Percentiles rank a stretch among this genome's conserved stretches.
Evolutionary conservation across 768 basidiomycete genomes (phyloP).

Genomic region (Termitomyces sp.): DNA sequence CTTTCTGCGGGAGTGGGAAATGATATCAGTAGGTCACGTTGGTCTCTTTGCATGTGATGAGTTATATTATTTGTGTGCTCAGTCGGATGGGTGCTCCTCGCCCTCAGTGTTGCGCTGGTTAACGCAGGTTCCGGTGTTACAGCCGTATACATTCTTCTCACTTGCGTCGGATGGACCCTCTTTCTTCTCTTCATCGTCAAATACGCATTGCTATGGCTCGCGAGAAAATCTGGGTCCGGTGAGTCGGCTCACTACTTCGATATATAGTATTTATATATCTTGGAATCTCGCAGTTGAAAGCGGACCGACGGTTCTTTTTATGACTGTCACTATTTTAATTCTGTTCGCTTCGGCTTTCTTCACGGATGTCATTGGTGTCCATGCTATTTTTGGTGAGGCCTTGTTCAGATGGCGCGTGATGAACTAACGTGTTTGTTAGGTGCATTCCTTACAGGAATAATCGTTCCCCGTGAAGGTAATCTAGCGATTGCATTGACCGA

Average conservation of each 20-base stretch:
- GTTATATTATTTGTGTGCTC: background rate
- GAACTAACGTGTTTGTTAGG: slow-evolving; percentile 28
- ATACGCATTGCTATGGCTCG: slow-evolving; percentile 61
- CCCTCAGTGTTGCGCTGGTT: slow-evolving; percentile 87
- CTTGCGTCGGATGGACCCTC: slow-evolving; percentile 75
- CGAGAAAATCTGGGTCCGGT: slow-evolving; percentile 70
- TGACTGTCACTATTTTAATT: slow-evolving; percentile 77
- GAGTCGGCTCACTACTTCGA: slow-evolving; percentile 13
- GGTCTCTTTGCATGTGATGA: background rate
- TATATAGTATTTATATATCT: background rate
- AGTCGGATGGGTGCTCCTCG: slow-evolving; percentile 83
- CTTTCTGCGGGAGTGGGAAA: slow-evolving; percentile 90
- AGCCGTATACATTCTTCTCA: slow-evolving; percentile 80
- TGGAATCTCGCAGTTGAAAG: slow-evolving; percentile 41
- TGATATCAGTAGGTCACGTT: slow-evolving; percentile 48
- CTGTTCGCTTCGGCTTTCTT: slow-evolving; percentile 88
- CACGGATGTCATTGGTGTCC: slow-evolving; percentile 88
- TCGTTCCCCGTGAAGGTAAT: slow-evolving; percentile 84
- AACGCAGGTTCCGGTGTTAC: slow-evolving; percentile 80
- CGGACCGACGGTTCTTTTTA: slow-evolving; percentile 83
- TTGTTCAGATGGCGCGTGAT: background rate
- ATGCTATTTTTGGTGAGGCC: slow-evolving; percentile 76
- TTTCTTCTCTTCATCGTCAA: slow-evolving; percentile 68
- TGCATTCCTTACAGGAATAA: slow-evolving; percentile 76
- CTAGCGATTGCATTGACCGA: slow-evolving; percentile 86